A percentile compares a stretch with the other conserved stretches of the same genome.
phyloP scores from a whole-genome alignment of 1,284 basidiomycete species.

The Chalciporus sp. region DNA sequence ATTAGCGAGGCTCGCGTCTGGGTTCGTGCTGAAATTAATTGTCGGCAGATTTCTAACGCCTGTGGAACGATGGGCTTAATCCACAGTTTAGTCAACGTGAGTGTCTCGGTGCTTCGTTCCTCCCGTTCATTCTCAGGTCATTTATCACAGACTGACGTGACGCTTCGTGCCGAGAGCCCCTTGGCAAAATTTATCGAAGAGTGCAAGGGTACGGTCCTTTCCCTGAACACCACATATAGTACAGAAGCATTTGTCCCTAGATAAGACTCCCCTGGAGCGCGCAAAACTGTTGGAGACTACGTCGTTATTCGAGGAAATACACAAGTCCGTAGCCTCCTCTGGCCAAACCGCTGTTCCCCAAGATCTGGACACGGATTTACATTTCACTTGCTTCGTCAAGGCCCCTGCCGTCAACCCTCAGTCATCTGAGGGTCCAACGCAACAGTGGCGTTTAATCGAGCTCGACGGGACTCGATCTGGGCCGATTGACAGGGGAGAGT shows the following conservation, averaged over 20 bases:
- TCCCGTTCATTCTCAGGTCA: slow-evolving; percentile 4
- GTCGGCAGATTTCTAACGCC: slow-evolving; percentile 75
- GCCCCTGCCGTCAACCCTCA: slow-evolving; percentile 49
- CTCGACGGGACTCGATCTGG: slow-evolving; percentile 78
- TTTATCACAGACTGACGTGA: slow-evolving; percentile 53
- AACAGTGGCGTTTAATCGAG: slow-evolving; percentile 63
- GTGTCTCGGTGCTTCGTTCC: slow-evolving; percentile 25
- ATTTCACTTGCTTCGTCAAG: slow-evolving; percentile 85
- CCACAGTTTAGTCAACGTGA: slow-evolving; percentile 76
- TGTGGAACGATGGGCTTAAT: slow-evolving; percentile 90
- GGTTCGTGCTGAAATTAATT: slow-evolving; percentile 7
- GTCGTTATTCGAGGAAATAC: slow-evolving; percentile 74
- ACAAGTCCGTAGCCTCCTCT: slow-evolving; percentile 64
- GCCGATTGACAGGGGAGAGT: slow-evolving; percentile 78
- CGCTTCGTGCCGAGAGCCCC: slow-evolving; percentile 55
- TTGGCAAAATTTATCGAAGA: slow-evolving; percentile 66
- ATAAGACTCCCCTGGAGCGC: slow-evolving; percentile 68
- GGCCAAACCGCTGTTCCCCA: slow-evolving; percentile 67
- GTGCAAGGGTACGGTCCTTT: slow-evolving; percentile 51
- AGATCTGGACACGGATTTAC: slow-evolving; percentile 69
- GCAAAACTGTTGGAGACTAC: slow-evolving; percentile 76
- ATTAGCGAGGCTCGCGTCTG: neutral
- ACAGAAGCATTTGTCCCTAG: slow-evolving; percentile 36
- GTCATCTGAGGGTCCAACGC: slow-evolving; percentile 24
- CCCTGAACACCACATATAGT: neutral